phyloP scores from a whole-genome alignment of 345 rosid species.

The Moricandia arvensis region DNA sequence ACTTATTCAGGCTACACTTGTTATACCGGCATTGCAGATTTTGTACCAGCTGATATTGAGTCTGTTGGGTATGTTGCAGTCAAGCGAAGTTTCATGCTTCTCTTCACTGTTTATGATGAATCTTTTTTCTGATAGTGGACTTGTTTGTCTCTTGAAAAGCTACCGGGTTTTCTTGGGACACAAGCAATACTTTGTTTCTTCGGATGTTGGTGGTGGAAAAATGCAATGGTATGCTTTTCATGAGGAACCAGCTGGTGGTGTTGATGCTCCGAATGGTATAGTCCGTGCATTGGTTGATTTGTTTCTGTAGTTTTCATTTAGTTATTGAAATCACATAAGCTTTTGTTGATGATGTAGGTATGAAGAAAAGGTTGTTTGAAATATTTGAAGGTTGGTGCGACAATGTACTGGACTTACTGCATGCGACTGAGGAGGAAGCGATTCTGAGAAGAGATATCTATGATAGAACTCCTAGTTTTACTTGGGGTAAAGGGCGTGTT shows the following conservation, averaged over 20 bases:
- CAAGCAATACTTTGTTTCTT: conserved; percentile 94
- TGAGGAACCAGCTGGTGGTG: conserved; percentile 78
- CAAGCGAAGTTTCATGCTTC: not conserved
- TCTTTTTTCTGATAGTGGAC: conserved; percentile 3
- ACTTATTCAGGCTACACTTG: conserved; percentile 88
- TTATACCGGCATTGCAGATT: conserved; percentile 94
- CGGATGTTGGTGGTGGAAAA: conserved; percentile 97
- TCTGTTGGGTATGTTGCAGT: conserved; percentile 63
- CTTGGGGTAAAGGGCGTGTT: conserved; percentile 92
- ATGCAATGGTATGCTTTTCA: conserved; percentile 99
- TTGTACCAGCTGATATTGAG: conserved; percentile 85
- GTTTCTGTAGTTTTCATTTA: conserved; percentile 13
- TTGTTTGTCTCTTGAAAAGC: conserved; percentile 43
- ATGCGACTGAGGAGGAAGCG: conserved; percentile 75
- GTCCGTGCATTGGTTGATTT: conserved; percentile 7
- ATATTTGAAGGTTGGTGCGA: conserved; percentile 96
- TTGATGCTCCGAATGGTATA: conserved; percentile 61
- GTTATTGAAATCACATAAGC: not conserved
- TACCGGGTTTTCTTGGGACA: conserved; percentile 93
- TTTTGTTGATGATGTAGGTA: conserved; percentile 44
- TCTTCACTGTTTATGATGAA: conserved; percentile 6
- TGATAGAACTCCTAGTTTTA: conserved; percentile 64
- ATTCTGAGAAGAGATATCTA: conserved; percentile 88
- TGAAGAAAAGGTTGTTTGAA: conserved; percentile 71
- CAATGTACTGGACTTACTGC: conserved; percentile 70